Base-by-base conservation (phyloP, 805 yeast species). In the Saccharomycopsis amapae region DNA sequence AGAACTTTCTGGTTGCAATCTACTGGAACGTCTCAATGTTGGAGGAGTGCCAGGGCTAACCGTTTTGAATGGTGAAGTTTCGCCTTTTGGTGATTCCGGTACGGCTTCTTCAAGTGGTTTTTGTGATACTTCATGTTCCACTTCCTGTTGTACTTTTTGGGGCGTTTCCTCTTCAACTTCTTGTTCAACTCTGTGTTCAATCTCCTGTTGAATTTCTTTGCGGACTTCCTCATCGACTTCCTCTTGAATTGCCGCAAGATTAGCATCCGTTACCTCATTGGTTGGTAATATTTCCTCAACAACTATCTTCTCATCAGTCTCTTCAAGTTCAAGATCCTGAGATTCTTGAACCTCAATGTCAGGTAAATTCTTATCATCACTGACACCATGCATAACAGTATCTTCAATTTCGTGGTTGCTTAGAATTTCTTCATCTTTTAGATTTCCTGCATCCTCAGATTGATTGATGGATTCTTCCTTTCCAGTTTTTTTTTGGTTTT, bases 331-430 rank as follows among this genome's bases (percentile, higher is more conserved):
- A 26, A 26, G 30, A 13, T 26, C 30, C 30, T n/a, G n/a, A n/a
- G n/a, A n/a, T n/a, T n/a, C n/a, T n/a, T n/a, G n/a, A n/a, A n/a
- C n/a, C n/a, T n/a, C n/a, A n/a, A n/a, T n/a, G n/a, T n/a, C n/a
- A n/a, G n/a, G n/a, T n/a, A n/a, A n/a, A 26, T 67, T 61, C 41
- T 65, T 59, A 42, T 75, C 67, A 55, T 76, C 76, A 9, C 78
- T 78, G 3, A 75, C 75, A 7, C 80, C 81, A 25, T 81, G 81
- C 52, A 80, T 61, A 5, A 80, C 79, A 0, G 79, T 70, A n/a
- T 76, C 68, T 48, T 71, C 65, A 47, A 63, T 66, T 5, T 65
- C 64, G 13, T 59, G 54, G 2, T 63, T 65, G 22, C 61, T 17
- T 12, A 39, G 40, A 12, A 49, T 54, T 35, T 54, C 40, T 44